phyloP scores from a whole-genome alignment of 306 rosid species.

The Sophora flavescens region DNA sequence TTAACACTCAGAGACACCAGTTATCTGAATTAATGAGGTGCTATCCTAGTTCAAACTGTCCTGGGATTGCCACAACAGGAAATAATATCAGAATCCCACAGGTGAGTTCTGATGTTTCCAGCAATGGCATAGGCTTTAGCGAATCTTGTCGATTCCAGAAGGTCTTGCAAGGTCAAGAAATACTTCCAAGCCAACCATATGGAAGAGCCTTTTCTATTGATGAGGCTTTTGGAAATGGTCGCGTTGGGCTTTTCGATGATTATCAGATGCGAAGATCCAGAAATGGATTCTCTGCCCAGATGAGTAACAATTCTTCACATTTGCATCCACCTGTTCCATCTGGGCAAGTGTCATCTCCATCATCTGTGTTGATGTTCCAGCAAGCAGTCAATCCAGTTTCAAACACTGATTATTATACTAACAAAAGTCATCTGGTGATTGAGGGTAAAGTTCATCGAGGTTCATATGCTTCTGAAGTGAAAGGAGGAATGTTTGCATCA shows the following conservation, averaged over 20 bases:
- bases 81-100: slow-evolving; percentile 60
- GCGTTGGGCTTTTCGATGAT: slow-evolving; percentile 63
- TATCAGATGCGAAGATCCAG: slow-evolving; percentile 62
- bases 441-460: slow-evolving; percentile 41
- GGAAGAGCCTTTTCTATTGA: slow-evolving; percentile 63
- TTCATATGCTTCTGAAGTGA: slow-evolving; percentile 48
- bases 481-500: slow-evolving; percentile 49
- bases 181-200: slow-evolving; percentile 73
- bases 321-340: slow-evolving; percentile 61
- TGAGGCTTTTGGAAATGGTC: slow-evolving; percentile 61
- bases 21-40: slow-evolving; percentile 72
- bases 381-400: slow-evolving; percentile 68
- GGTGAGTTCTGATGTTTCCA: slow-evolving; percentile 61
- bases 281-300: slow-evolving; percentile 64
- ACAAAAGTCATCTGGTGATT: slow-evolving; percentile 26
- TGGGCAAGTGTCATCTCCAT: slow-evolving; percentile 85
- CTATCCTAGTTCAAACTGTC: slow-evolving; percentile 65
- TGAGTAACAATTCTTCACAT: slow-evolving; percentile 56
- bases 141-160: slow-evolving; percentile 82
- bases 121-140: slow-evolving; percentile 71
- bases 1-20: slow-evolving; percentile 56
- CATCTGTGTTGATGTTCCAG: slow-evolving; percentile 95
- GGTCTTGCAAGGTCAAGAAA: slow-evolving; percentile 99
- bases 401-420: slow-evolving; percentile 45
- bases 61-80: slow-evolving; percentile 66